These are phyloP conservation scores for Colletotrichum coccodes DNA, from an alignment of 2,329 filamentous ascomycete genomes.

Conservation along the genomic window DNA sequence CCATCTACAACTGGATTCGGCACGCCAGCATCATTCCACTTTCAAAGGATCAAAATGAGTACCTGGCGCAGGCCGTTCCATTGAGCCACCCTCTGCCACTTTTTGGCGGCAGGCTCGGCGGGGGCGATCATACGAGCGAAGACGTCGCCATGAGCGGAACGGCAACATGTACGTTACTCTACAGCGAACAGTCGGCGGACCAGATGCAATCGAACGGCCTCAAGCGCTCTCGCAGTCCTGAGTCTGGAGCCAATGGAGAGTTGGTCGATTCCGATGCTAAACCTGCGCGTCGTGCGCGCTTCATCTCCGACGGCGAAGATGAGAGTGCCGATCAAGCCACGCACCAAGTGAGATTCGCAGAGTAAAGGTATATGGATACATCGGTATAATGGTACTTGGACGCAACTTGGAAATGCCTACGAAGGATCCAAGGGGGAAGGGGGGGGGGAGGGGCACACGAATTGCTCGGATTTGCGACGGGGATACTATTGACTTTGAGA, in stretches of 20 bases:
- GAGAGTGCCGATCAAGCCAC: not conserved
- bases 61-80: constrained; percentile 59
- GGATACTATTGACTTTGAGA: too few species aligned
- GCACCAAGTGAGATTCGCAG: not conserved
- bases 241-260: constrained; percentile 10
- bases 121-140: constrained; percentile 55
- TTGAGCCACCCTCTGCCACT: constrained; percentile 57
- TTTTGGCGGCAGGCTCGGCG: constrained; percentile 62
- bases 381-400: not conserved
- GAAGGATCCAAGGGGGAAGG: not conserved
- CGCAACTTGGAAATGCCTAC: not conserved
- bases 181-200: not conserved
- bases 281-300: constrained; percentile 46
- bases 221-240: constrained; percentile 38
- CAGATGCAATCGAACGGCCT: constrained; percentile 19
- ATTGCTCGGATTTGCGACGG: not conserved
- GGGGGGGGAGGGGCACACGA: not conserved
- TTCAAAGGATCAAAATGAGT: constrained; percentile 40
- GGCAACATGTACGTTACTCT: too few species aligned
- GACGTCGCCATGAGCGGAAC: constrained; percentile 48
- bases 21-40: constrained; percentile 57
- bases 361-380: not conserved
- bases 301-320: constrained; percentile 28
- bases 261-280: constrained; percentile 35
- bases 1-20: constrained; percentile 69